Base-by-base conservation (phyloP, 208 protist genomes). In the Kentomonas sorsogonicus region DNA sequence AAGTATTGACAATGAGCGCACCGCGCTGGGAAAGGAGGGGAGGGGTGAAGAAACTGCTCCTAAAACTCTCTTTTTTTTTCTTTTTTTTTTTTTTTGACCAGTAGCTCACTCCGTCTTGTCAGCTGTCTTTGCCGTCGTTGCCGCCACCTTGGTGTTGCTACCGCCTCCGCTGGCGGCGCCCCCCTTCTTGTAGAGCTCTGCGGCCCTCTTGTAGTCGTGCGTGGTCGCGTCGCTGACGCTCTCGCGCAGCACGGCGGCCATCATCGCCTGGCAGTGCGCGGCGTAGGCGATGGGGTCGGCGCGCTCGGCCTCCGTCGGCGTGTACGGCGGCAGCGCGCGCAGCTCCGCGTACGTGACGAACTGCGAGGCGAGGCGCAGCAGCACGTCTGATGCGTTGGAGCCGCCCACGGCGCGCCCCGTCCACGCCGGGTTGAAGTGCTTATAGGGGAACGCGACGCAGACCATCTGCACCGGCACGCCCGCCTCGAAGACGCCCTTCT, bases 341-440 rank as follows among this genome's bases (percentile, higher is more conserved):
- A 89, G 61, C 62, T 97, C 86, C 9, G 81, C 67, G 50, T 77
- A 68, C 50, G 83, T 94, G 11, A 94, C 76, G 60, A 96, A 91
- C 71, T 97, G 90, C 55, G 67, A 91, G 27, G 83, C 71, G 3
- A 83, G 47, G 0, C 89, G 76, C 40, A 91, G 25, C n/a, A 89
- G 2, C 25, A 95, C 57, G 56, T 93, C 86, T 36, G 20, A 51
- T 6, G 83, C 30, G 46, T 59, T 72, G 53, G 89, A 91, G 45
- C 89, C 84, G 45, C 85, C 89, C 44, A 74, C 74, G 15, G 52
- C 60, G 5, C 78, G 60, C 15, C 86, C 86, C 16, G 75, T 91
- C 90, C 90, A 96, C 0, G 76, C 79, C 7, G 90, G 77, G 59
- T 94, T 93, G 68, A 93, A 95, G 55, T 94, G 79, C 55, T 75